Evolutionary conservation across 208 protist genomes (phyloP).

Genomic region (Trichomonas vaginalis): DNA sequence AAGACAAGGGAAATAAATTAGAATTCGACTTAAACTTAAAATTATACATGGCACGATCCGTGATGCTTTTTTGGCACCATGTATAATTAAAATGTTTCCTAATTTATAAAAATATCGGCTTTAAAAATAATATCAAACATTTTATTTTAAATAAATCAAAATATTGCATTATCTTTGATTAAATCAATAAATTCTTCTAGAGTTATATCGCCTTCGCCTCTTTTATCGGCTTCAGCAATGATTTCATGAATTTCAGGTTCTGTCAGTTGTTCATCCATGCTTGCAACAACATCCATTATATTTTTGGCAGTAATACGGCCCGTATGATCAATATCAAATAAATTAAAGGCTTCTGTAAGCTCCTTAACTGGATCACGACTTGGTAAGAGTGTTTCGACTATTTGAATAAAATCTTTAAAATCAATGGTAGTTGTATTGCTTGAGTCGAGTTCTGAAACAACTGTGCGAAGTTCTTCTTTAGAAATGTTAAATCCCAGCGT

Average conservation of each 20-base stretch:
- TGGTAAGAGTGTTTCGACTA: slow-evolving; percentile 40
- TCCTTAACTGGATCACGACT: not conserved
- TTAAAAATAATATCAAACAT: no score
- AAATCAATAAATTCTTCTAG: slow-evolving; percentile 20
- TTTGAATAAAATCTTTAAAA: slow-evolving; percentile 59
- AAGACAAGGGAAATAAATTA: no score
- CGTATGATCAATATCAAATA: not conserved
- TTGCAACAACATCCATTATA: not conserved
- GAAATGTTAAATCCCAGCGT: slow-evolving; percentile 93
- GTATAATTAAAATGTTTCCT: no score
- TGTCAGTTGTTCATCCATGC: slow-evolving; percentile 14
- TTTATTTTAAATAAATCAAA: not conserved
- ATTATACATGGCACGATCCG: no score
- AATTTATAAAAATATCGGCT: no score
- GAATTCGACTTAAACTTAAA: no score
- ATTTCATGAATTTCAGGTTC: slow-evolving; percentile 17
- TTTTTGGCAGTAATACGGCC: not conserved
- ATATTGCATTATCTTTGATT: slow-evolving; percentile 7
- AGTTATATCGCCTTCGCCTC: not conserved
- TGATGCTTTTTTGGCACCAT: no score
- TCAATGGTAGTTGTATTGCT: slow-evolving; percentile 54
- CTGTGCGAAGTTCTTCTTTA: slow-evolving; percentile 61
- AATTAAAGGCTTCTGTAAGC: not conserved
- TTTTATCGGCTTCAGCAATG: slow-evolving; percentile 19
- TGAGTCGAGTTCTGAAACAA: slow-evolving; percentile 58